Evolutionary conservation across 768 basidiomycete genomes (phyloP).

Genomic region (Mycena alexandri): DNA sequence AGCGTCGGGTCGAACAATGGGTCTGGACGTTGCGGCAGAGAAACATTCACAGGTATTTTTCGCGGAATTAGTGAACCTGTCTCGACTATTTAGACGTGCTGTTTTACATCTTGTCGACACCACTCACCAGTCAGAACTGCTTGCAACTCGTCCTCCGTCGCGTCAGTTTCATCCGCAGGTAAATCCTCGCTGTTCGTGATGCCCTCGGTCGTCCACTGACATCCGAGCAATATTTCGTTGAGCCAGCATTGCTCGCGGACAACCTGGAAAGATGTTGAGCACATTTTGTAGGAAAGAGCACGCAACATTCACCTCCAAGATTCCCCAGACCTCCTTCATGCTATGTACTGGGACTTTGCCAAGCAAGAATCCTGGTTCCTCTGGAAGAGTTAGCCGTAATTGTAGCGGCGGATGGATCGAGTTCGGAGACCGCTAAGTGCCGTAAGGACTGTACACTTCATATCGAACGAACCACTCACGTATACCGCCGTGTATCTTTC

Average conservation of each 20-base stretch:
- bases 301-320: constrained; percentile 69
- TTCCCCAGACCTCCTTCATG: constrained; percentile 80
- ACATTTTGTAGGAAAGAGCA: not conserved
- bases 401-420: constrained; percentile 77
- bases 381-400: constrained; percentile 74
- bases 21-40: constrained; percentile 61
- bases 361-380: constrained; percentile 82
- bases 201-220: constrained; percentile 73
- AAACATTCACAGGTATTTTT: constrained; percentile 81
- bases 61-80: constrained; percentile 66
- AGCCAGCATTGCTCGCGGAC: constrained; percentile 89
- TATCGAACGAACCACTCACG: constrained; percentile 55
- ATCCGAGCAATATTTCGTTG: constrained; percentile 74
- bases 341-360: constrained; percentile 79
- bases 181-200: constrained; percentile 45
- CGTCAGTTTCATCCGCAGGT: constrained; percentile 49
- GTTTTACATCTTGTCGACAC: constrained; percentile 26
- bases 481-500: constrained; percentile 78
- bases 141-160: constrained; percentile 68
- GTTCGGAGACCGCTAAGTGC: constrained; percentile 71
- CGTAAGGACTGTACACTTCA: not conserved
- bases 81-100: constrained; percentile 13
- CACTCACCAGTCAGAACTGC: constrained; percentile 75
- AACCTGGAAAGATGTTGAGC: constrained; percentile 56
- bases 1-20: constrained; percentile 59